Conservation (phyloP, 2,329 filamentous ascomycete species). For the Pseudocercospora cruenta region DNA sequence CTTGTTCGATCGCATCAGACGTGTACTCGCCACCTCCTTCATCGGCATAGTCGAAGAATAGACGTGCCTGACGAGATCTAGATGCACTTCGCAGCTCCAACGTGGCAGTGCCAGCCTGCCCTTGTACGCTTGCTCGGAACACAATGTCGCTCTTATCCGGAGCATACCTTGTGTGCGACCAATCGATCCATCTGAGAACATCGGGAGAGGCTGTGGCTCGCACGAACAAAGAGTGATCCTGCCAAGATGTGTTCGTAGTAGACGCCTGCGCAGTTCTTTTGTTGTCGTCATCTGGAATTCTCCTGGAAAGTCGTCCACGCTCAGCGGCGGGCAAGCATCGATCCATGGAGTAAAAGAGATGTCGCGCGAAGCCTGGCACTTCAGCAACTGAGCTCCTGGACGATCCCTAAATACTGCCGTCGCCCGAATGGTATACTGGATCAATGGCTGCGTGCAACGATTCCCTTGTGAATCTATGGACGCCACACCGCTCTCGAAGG, state of each 20-base stretch:
- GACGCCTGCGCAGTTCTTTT: conserved; percentile 3
- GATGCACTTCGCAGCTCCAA: conserved; percentile 7
- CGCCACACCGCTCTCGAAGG: neutral
- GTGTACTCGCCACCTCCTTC: neutral
- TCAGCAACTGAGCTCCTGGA: neutral
- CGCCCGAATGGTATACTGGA: conserved; percentile 5
- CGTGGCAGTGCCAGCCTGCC: conserved; percentile 4
- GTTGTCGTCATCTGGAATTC: conserved; percentile 2
- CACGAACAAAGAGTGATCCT: neutral
- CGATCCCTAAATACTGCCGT: neutral
- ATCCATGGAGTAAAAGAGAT: neutral
- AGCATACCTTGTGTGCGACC: neutral
- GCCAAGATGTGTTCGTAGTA: conserved; percentile 1
- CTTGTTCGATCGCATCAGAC: neutral
- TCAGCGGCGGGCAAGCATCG: neutral
- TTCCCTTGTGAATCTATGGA: conserved; percentile 7
- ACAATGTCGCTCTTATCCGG: neutral
- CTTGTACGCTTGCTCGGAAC: neutral
- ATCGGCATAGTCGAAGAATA: neutral
- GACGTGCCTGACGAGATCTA: neutral
- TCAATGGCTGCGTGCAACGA: conserved; percentile 14
- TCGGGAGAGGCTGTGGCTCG: neutral
- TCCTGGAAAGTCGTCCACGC: conserved; percentile 12
- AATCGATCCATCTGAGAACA: neutral
- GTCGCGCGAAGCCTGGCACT: neutral